Conservation (phyloP, 83 land plant species). For the Picea engelmannii region DNA sequence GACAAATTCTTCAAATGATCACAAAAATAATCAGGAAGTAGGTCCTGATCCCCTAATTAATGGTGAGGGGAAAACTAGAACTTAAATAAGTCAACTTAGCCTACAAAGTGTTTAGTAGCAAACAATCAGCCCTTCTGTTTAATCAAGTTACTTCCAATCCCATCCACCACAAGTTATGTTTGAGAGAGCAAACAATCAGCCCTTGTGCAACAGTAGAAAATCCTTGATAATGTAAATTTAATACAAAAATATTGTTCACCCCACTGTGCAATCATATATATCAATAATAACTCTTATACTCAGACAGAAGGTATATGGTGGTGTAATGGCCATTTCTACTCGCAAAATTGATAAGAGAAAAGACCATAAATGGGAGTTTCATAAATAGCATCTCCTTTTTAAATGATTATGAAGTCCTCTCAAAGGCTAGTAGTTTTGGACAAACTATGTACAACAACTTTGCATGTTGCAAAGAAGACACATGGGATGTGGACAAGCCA, state of each 20-base stretch:
- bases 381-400: too few species aligned
- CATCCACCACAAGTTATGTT: too few species aligned
- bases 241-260: not conserved
- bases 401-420: not conserved
- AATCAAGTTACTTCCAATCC: too few species aligned
- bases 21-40: too few species aligned
- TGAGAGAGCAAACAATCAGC: not conserved
- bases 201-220: not conserved
- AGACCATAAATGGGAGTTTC: not conserved
- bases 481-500: too few species aligned
- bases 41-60: not conserved
- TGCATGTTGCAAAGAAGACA: not conserved
- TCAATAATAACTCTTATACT: not conserved
- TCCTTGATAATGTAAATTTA: not conserved
- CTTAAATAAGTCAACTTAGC: not conserved
- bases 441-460: not conserved
- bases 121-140: too few species aligned
- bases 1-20: too few species aligned
- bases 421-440: not conserved
- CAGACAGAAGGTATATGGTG: not conserved
- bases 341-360: not conserved
- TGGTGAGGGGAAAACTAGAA: not conserved
- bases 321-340: not conserved
- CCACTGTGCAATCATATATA: not conserved
- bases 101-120: not conserved